Evolutionary conservation across 495 filamentous ascomycete species (phyloP).

Genomic region (Xylaria palmicola): DNA sequence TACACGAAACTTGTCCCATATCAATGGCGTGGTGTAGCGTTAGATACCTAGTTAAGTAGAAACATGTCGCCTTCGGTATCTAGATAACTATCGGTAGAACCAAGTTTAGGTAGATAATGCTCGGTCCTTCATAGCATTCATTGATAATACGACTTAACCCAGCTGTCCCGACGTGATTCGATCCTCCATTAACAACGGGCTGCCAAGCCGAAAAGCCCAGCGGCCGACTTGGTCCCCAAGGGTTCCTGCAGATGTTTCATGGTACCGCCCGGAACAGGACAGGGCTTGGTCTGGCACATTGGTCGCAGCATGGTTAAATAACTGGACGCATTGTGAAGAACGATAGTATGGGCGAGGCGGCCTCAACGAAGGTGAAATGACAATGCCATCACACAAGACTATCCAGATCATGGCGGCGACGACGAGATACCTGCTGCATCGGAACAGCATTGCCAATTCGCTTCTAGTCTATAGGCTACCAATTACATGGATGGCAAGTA

Average conservation of each 20-base stretch:
- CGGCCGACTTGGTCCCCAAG: constrained; percentile 1
- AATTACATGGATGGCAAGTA: no score
- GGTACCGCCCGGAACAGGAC: neutral
- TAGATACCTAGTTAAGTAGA: neutral
- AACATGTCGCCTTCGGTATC: no score
- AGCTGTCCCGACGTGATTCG: neutral
- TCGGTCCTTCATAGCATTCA: neutral
- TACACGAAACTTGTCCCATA: neutral
- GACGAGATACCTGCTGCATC: neutral
- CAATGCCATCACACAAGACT: no score
- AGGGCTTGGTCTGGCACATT: neutral
- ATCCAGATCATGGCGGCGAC: neutral
- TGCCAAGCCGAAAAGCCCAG: neutral
- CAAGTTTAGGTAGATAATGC: neutral
- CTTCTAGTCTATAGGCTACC: no score
- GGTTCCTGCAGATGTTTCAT: constrained; percentile 11
- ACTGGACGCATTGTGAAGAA: neutral
- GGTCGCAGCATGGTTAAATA: constrained; percentile 7
- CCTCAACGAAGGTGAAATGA: no score
- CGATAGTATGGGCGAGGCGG: neutral
- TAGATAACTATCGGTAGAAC: neutral
- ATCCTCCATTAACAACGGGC: no score
- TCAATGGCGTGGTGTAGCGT: neutral
- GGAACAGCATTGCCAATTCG: neutral
- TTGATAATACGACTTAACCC: neutral